Conservation (phyloP, 768 basidiomycete genomes). For the Gymnopilus junonius region DNA sequence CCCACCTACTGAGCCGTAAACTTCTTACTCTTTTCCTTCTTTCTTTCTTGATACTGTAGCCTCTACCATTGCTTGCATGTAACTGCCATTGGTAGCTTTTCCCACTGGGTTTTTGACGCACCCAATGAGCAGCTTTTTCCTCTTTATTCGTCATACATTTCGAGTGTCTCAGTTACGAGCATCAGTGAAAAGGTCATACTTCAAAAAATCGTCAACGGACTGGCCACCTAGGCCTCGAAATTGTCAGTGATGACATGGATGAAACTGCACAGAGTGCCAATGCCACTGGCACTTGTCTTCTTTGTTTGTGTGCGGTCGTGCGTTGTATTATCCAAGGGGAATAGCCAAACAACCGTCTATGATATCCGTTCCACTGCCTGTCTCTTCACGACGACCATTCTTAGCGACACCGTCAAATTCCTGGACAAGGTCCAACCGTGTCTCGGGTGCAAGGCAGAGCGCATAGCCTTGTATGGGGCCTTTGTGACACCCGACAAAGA, state of each 20-base stretch:
- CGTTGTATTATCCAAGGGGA: background rate
- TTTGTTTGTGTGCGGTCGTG: background rate
- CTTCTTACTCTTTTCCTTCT: background rate
- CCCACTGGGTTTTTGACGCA: background rate
- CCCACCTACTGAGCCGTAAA: background rate
- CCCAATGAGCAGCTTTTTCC: background rate
- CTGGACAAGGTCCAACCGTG: background rate
- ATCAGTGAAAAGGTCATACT: background rate
- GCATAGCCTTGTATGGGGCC: constrained; percentile 16
- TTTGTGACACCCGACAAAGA: constrained; percentile 20
- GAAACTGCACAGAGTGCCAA: background rate
- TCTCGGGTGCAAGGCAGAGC: constrained; percentile 8
- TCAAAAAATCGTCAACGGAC: too few relatives aligned
- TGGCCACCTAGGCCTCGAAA: too few relatives aligned
- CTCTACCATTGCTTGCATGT: background rate
- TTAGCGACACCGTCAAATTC: constrained; percentile 11
- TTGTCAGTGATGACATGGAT: background rate
- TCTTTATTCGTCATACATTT: background rate
- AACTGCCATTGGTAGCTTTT: constrained; percentile 1
- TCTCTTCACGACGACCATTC: constrained; percentile 1
- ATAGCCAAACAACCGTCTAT: constrained; percentile 13
- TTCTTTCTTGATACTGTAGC: background rate
- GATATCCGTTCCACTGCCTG: background rate
- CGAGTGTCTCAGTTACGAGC: background rate
- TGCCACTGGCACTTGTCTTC: background rate